Evolutionary conservation across 192 early-diverging fungal genomes (phyloP).

Genomic region (Coemansia guatemalensis): DNA sequence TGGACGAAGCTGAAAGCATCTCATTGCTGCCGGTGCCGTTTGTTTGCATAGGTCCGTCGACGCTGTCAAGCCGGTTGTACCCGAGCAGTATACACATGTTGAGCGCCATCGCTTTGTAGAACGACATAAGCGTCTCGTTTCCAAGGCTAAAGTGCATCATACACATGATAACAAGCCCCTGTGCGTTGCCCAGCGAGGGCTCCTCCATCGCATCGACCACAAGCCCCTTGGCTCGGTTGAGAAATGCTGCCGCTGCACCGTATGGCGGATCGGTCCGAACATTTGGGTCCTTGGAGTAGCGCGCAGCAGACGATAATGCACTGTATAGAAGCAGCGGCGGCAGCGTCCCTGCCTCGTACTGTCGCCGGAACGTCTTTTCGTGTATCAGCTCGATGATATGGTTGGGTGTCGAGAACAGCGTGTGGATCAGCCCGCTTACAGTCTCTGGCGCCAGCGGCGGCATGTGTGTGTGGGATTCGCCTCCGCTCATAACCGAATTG

Average conservation of each 20-base stretch:
- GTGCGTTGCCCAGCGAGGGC: slow-evolving; percentile 50
- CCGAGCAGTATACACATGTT: slow-evolving; percentile 53
- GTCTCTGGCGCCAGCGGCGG: slow-evolving; percentile 19
- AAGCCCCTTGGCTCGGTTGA: slow-evolving; percentile 39
- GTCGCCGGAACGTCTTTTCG: slow-evolving; percentile 39
- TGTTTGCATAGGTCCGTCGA: slow-evolving; percentile 35
- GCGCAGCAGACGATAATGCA: slow-evolving; percentile 42
- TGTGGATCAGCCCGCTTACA: slow-evolving; percentile 37
- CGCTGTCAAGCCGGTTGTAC: slow-evolving; percentile 50
- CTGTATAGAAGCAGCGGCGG: slow-evolving; percentile 48
- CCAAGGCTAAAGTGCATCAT: slow-evolving; percentile 50
- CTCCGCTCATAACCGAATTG: not conserved
- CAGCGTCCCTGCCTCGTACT: slow-evolving; percentile 45
- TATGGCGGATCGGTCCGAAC: slow-evolving; percentile 48
- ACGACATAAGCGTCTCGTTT: slow-evolving; percentile 41
- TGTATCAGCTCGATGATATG: slow-evolving; percentile 31
- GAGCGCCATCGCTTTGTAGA: slow-evolving; percentile 47
- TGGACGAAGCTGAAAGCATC: slow-evolving; percentile 14
- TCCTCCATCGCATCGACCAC: slow-evolving; percentile 45
- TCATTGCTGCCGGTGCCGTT: slow-evolving; percentile 28
- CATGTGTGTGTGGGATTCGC: slow-evolving; percentile 4
- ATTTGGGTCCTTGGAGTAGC: slow-evolving; percentile 44
- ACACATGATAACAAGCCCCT: slow-evolving; percentile 52
- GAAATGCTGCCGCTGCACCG: slow-evolving; percentile 37
- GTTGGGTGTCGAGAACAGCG: slow-evolving; percentile 26